A percentile compares a stretch with the other conserved stretches of the same genome.
Evolutionary conservation across 1,284 basidiomycete genomes (phyloP).

Genomic region (Heterobasidion irregulare): DNA sequence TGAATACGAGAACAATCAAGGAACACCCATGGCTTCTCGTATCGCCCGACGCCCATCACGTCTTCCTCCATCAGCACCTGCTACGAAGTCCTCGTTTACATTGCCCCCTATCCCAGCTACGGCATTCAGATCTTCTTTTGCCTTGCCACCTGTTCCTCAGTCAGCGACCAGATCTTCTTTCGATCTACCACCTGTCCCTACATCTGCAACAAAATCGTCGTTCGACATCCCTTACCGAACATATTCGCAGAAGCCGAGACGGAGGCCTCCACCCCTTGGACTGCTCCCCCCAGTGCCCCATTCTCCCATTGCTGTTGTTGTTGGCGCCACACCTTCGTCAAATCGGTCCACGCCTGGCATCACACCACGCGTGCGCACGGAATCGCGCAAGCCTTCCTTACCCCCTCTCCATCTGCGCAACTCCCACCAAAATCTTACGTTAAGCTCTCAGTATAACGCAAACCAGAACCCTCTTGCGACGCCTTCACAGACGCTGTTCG

Average conservation of each 20-base stretch:
- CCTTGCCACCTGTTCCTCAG: slow-evolving; percentile 30
- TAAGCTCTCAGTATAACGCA: slow-evolving; percentile 1
- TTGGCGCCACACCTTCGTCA: slow-evolving; percentile 1
- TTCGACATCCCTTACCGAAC: slow-evolving; percentile 12
- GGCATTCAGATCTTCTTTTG: slow-evolving; percentile 41
- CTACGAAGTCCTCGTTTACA: slow-evolving; percentile 39
- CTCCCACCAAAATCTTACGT: slow-evolving; percentile 11
- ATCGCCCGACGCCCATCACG: slow-evolving; percentile 37
- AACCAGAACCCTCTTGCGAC: slow-evolving; percentile 26
- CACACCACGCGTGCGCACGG: slow-evolving; percentile 39
- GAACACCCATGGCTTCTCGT: slow-evolving; percentile 20
- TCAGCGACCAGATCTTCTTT: slow-evolving; percentile 38
- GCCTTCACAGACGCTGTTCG: slow-evolving; percentile 71
- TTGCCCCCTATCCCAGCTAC: slow-evolving; percentile 33
- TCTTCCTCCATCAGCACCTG: slow-evolving; percentile 30
- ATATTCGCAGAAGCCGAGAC: neutral
- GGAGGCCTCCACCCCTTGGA: slow-evolving; percentile 7
- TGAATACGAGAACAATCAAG: slow-evolving; percentile 15
- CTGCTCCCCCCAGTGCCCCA: slow-evolving; percentile 13
- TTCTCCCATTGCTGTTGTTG: slow-evolving; percentile 17
- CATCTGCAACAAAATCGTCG: slow-evolving; percentile 37
- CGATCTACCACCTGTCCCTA: slow-evolving; percentile 53
- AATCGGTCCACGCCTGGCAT: slow-evolving; percentile 7
- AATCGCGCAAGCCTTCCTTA: slow-evolving; percentile 41
- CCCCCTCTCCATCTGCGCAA: slow-evolving; percentile 43